Evolutionary conservation across 2,329 filamentous ascomycete genomes (phyloP).

Genomic region (Talaromyces sp.): DNA sequence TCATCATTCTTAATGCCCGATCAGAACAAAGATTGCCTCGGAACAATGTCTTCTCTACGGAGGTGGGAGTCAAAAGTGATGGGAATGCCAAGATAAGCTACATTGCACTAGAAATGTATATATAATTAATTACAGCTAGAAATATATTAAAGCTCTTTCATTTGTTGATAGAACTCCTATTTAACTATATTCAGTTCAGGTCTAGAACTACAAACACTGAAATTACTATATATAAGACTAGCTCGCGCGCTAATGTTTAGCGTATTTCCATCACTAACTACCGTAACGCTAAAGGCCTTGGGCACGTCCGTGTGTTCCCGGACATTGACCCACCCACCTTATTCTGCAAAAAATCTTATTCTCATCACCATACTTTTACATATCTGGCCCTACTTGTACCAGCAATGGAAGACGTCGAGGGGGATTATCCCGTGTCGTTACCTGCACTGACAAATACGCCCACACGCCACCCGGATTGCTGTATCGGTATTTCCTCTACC

Average conservation of each 20-base stretch:
- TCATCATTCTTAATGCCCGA: neutral
- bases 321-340: neutral
- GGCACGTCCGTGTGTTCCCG: neutral
- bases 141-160: too few relatives aligned
- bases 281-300: neutral
- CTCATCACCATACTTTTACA: neutral
- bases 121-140: too few relatives aligned
- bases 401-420: neutral
- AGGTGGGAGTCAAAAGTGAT: too few relatives aligned
- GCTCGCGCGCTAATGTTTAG: too few relatives aligned
- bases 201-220: too few relatives aligned
- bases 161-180: too few relatives aligned
- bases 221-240: too few relatives aligned
- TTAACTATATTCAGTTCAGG: too few relatives aligned
- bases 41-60: neutral
- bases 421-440: neutral
- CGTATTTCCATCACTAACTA: too few relatives aligned
- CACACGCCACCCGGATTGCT: conserved; percentile 9
- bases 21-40: neutral
- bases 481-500: conserved; percentile 4
- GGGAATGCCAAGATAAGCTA: too few relatives aligned
- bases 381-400: neutral
- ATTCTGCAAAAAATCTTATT: neutral
- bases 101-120: too few relatives aligned
- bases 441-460: neutral